Base-by-base conservation (phyloP, 768 basidiomycete species). In the Lentinula boryana region DNA sequence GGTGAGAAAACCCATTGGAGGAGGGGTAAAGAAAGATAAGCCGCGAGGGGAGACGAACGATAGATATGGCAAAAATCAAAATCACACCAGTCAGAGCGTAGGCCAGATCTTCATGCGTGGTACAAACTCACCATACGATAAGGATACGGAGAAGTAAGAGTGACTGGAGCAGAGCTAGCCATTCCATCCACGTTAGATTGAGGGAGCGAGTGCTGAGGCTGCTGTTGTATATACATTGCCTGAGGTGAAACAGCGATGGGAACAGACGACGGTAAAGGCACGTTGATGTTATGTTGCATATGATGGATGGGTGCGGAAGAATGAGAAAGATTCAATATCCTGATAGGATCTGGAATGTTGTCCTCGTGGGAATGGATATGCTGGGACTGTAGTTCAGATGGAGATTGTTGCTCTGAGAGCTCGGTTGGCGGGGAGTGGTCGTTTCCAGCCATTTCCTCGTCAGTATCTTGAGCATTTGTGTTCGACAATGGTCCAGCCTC, bases 61-160 rank as follows among this genome's bases (percentile, higher is more conserved):
- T 23, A 3, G 10, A 44, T 18, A 44, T 44, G 43, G 8, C 18
- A n/a, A 2, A 46, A 46, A 12, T 6, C 1, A 23, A 21, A 46
- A 46, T 46, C 18, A 44, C 16, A n/a, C 44, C 7, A 21, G 44
- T 46, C 18, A 46, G 44, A 46, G 21, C 21, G 21, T n/a, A 16
- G 44, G 6, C 12, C 18, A 51, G 15, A 32, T 27, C 15, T 15
- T 35, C 15, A 33, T 3, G 12, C 31, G 31, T 51, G 23, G 27
- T 16, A 51, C 10, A 6, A 8, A 46, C 44, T 88, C 67, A 82
- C 86, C 23, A 78, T 68, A 31, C 49, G 60, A 10, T 77, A 69
- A 13, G 81, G 72, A 68, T 86, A 89, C 16, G 86, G 82, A n/a
- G 84, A 73, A 58, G 80, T 84, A 32, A 88, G 74, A 2, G 80